Conservation (phyloP, 345 rosid species). For the Lumnitzera racemosa region DNA sequence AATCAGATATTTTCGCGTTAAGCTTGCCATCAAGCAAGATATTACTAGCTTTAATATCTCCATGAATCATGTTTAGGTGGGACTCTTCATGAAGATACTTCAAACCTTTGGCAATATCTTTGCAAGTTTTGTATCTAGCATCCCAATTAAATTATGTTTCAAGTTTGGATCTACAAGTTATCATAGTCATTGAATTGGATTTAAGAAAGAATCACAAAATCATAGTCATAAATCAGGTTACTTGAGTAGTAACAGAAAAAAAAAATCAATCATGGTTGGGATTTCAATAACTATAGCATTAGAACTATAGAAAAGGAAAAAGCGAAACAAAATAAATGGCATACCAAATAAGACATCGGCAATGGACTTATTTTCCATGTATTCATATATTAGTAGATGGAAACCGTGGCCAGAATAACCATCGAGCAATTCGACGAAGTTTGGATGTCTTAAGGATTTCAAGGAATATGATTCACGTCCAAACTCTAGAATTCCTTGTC, state of each 20-base stretch:
- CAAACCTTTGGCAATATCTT: not conserved
- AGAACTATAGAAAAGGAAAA: no score
- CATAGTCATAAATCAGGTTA: no score
- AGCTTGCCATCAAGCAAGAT: slow-evolving; percentile 30
- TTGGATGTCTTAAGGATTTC: slow-evolving; percentile 5
- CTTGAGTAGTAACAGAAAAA: no score
- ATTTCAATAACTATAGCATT: no score
- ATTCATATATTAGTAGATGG: slow-evolving; percentile 12
- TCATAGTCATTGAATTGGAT: not conserved
- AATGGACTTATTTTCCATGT: not conserved
- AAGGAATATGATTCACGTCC: slow-evolving; percentile 1
- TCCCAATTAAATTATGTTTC: not conserved
- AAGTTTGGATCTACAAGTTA: not conserved
- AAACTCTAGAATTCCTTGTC: not conserved
- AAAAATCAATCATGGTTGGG: no score
- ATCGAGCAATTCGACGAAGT: slow-evolving; percentile 6
- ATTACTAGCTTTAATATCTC: slow-evolving; percentile 36
- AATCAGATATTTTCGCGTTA: slow-evolving; percentile 36
- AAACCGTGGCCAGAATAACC: slow-evolving; percentile 3
- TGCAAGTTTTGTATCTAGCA: slow-evolving; percentile 1
- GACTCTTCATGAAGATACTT: slow-evolving; percentile 36
- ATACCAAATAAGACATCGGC: slow-evolving; percentile 7
- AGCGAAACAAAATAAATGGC: not conserved
- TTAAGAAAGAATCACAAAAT: no score
- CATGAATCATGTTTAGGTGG: slow-evolving; percentile 34